Evolutionary conservation across 306 rosid species (phyloP).

Genomic region (Prunus mira): DNA sequence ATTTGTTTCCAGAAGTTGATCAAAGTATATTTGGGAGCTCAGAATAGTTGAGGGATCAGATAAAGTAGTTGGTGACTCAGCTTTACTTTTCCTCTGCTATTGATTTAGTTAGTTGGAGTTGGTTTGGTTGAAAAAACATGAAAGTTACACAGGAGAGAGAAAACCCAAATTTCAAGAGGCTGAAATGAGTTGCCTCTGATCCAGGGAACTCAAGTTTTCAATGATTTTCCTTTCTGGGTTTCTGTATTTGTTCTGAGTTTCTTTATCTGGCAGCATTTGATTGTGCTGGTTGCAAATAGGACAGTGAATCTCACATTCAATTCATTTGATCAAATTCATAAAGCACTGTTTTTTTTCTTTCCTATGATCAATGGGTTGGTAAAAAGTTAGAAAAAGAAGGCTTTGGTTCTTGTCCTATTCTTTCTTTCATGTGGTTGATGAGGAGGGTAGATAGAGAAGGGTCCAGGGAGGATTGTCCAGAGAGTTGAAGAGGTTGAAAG

Average conservation of each 20-base stretch:
- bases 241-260: conserved; percentile 12
- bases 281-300: conserved; percentile 19
- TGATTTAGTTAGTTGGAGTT: conserved; percentile 17
- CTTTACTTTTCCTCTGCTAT: conserved; percentile 16
- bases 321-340: conserved; percentile 16
- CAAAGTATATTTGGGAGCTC: conserved; percentile 3
- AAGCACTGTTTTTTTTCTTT: conserved; percentile 10
- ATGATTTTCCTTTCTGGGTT: conserved; percentile 8
- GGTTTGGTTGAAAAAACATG: conserved; percentile 35
- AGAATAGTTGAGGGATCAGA: conserved; percentile 1
- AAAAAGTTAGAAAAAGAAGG: conserved; percentile 27
- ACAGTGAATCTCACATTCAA: conserved; percentile 15
- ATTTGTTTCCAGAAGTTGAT: background rate
- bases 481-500: conserved; percentile 19
- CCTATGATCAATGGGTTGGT: conserved; percentile 39
- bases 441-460: conserved; percentile 6
- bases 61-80: conserved; percentile 32
- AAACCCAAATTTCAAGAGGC: conserved; percentile 32
- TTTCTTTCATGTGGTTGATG: conserved; percentile 13
- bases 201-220: conserved; percentile 39
- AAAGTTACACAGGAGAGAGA: conserved; percentile 32
- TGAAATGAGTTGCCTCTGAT: conserved; percentile 47
- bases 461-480: conserved; percentile 21
- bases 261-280: conserved; percentile 19
- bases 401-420: conserved; percentile 26